Evolutionary conservation across 2,329 filamentous ascomycete genomes (phyloP).

Genomic region (Pyrenophora tritici-repentis): DNA sequence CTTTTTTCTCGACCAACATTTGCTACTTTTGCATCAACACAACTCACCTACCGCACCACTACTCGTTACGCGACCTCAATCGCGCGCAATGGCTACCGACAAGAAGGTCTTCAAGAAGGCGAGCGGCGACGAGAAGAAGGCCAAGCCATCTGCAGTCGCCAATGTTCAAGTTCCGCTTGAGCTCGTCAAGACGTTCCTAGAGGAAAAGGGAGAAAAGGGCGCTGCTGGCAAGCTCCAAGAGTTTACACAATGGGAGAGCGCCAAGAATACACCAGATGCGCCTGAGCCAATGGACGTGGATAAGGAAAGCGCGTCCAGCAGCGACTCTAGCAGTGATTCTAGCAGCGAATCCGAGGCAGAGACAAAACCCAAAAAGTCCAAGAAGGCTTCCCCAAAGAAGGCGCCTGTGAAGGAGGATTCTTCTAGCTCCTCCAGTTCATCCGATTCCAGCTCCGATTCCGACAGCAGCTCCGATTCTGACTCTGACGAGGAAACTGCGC

Average conservation of each 20-base stretch:
- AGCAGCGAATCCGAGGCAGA: slow-evolving; percentile 35
- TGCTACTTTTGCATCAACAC: slow-evolving; percentile 8
- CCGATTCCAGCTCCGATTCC: slow-evolving; percentile 26
- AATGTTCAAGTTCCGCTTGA: slow-evolving; percentile 27
- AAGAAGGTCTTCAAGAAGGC: slow-evolving; percentile 25
- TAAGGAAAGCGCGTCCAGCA: slow-evolving; percentile 29
- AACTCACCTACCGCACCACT: background rate
- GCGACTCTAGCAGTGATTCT: slow-evolving; percentile 21
- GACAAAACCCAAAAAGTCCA: slow-evolving; percentile 29
- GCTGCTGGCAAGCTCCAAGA: slow-evolving; percentile 36
- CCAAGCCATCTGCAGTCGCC: slow-evolving; percentile 7
- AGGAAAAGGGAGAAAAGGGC: slow-evolving; percentile 39
- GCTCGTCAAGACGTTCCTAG: slow-evolving; percentile 43
- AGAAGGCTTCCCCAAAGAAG: slow-evolving; percentile 20
- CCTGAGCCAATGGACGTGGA: slow-evolving; percentile 42
- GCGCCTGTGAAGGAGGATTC: slow-evolving; percentile 13
- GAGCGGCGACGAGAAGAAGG: slow-evolving; percentile 26
- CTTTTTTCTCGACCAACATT: slow-evolving; percentile 27
- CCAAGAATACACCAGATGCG: slow-evolving; percentile 17
- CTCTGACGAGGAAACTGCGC: slow-evolving; percentile 48
- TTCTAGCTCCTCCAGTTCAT: slow-evolving; percentile 23
- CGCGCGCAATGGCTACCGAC: slow-evolving; percentile 31
- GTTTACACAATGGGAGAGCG: slow-evolving; percentile 38
- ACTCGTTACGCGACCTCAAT: slow-evolving; percentile 8
- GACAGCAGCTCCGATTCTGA: slow-evolving; percentile 20